These are phyloP conservation scores for Alopecurus myosuroides DNA, from an alignment of 176 grass and related monocot species.

Conservation along the genomic window DNA sequence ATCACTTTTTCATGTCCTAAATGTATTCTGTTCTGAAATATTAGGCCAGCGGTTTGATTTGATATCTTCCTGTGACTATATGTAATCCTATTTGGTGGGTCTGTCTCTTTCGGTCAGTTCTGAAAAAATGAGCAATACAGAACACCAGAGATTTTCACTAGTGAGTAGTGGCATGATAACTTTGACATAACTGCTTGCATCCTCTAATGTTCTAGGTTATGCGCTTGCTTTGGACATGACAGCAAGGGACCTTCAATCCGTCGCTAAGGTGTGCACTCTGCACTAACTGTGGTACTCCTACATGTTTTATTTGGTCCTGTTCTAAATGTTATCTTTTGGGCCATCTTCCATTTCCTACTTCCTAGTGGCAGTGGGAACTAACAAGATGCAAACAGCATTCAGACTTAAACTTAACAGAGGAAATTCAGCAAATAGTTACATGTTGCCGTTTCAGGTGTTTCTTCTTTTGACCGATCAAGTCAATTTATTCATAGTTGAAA, in stretches of 20 bases:
- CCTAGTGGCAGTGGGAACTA: background rate
- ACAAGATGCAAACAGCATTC: background rate
- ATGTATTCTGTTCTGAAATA: background rate
- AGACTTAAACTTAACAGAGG: background rate
- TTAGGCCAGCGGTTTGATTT: background rate
- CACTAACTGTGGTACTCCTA: background rate
- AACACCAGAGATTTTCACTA: background rate
- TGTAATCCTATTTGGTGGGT: background rate
- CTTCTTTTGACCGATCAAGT: background rate
- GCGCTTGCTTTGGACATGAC: conserved; percentile 99
- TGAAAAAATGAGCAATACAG: background rate
- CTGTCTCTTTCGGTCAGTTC: background rate
- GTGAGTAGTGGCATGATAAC: background rate
- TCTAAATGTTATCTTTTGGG: background rate
- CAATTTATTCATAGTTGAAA: background rate
- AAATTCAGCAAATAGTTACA: background rate
- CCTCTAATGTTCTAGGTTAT: conserved; percentile 54
- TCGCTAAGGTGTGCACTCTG: conserved; percentile 51
- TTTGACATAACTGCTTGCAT: background rate
- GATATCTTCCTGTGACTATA: background rate
- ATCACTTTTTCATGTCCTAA: background rate
- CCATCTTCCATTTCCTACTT: background rate
- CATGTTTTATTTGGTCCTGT: background rate
- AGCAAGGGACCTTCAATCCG: conserved; percentile 84
- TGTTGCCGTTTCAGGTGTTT: background rate